Conservation (phyloP, 2,329 filamentous ascomycete genomes). For the Aspergillus caelatus region DNA sequence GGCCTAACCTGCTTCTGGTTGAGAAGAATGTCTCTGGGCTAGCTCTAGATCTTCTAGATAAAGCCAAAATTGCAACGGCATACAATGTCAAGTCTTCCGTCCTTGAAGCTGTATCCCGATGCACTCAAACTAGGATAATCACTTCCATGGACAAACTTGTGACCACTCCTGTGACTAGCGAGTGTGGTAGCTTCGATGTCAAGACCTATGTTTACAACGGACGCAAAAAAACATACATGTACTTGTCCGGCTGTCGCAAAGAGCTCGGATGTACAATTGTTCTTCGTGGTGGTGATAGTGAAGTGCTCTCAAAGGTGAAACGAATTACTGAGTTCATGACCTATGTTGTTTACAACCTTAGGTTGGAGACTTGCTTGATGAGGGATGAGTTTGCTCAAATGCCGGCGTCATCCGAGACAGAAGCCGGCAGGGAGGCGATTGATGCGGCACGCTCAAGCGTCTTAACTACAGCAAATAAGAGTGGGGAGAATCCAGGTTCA, state of each 20-base stretch:
- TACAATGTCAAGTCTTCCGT: conserved; percentile 98
- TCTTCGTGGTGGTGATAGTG: conserved; percentile 75
- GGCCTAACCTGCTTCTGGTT: conserved; percentile 84
- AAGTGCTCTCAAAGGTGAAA: conserved; percentile 77
- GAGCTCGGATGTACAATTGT: conserved; percentile 95
- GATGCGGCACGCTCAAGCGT: conserved; percentile 13
- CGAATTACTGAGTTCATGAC: conserved; percentile 98
- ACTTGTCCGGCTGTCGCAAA: conserved; percentile 84
- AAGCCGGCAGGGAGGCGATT: conserved; percentile 22
- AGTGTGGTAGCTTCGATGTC: conserved; percentile 86
- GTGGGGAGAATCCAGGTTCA: conserved; percentile 10
- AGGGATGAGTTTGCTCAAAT: conserved; percentile 88
- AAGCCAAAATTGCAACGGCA: conserved; percentile 87
- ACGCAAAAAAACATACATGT: conserved; percentile 92
- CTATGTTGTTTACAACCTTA: conserved; percentile 97
- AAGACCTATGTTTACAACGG: conserved; percentile 90
- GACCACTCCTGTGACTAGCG: conserved; percentile 72
- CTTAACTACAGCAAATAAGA: conserved; percentile 6
- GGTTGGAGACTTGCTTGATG: conserved; percentile 91
- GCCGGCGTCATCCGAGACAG: conserved; percentile 63
- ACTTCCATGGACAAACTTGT: conserved; percentile 94
- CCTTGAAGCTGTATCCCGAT: conserved; percentile 90
- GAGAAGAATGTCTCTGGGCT: conserved; percentile 91
- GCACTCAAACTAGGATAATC: conserved; percentile 88
- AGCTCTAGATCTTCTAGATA: conserved; percentile 82